Evolutionary conservation across 2,329 filamentous ascomycete genomes (phyloP).

Genomic region (Pseudocercospora cruenta): DNA sequence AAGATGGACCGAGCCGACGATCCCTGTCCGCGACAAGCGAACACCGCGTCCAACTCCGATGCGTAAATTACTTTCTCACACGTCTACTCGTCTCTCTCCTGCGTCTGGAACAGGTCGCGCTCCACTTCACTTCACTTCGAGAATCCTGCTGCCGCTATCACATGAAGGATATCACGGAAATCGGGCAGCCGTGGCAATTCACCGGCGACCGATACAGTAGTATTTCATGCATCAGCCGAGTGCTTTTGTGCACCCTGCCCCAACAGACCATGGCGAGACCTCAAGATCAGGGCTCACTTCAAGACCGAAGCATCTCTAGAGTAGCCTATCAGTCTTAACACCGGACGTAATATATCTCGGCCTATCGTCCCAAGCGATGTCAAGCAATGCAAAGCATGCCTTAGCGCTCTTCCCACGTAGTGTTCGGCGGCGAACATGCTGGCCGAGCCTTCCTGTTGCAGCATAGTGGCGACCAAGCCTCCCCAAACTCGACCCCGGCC

Average conservation of each 20-base stretch:
- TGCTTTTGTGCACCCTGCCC: too few relatives aligned
- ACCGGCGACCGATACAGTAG: too few relatives aligned
- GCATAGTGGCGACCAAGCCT: not conserved
- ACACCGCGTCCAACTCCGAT: too few relatives aligned
- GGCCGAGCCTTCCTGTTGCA: not conserved
- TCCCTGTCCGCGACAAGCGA: not conserved
- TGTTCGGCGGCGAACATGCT: not conserved
- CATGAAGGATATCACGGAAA: too few relatives aligned
- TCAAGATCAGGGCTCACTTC: not conserved
- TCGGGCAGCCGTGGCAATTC: too few relatives aligned
- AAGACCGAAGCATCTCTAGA: not conserved
- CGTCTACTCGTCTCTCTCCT: too few relatives aligned
- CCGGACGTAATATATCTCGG: not conserved
- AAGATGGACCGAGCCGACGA: not conserved
- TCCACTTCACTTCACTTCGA: too few relatives aligned
- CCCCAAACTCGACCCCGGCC: not conserved
- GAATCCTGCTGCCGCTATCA: too few relatives aligned
- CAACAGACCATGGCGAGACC: not conserved
- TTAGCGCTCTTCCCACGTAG: not conserved
- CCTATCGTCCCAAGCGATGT: not conserved
- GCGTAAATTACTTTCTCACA: too few relatives aligned
- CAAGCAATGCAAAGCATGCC: not conserved
- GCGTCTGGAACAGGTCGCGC: too few relatives aligned
- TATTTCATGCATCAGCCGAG: too few relatives aligned
- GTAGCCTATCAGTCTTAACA: not conserved